Base-by-base conservation (phyloP, 139 green algal genomes). In the Auxenochlorella protothecoides region DNA sequence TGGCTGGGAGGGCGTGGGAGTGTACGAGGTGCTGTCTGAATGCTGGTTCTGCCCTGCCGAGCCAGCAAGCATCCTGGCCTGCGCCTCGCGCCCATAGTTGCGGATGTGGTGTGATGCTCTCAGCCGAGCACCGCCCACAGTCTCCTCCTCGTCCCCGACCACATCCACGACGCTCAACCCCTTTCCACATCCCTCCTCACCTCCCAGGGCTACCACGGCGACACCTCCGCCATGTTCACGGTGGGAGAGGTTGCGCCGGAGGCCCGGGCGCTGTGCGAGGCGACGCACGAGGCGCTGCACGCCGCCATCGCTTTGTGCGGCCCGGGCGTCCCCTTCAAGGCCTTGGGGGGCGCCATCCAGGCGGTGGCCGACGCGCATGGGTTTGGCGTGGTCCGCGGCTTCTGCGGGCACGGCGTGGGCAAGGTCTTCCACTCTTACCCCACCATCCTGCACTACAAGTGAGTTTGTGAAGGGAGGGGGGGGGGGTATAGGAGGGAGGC, bases 351-450 rank as follows among this genome's bases (percentile, higher is more conserved):
- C 7, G 83, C 83, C 8, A 96, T 97, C 66, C 75, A 92, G 55
- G 82, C 72, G 5, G 80, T 97, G n/a, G 92, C 89, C 3, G 81
- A 95, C 70, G 79, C 85, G 71, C 72, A 92, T 55, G 61, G 74
- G 54, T 88, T 84, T 55, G 85, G 82, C 6, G 81, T 96, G 6
- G 79, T 92, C 7, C 76, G 78, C 52, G 81, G 90, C 53, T 98
- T 96, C 79, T 86, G 97, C 54, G 93, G 94, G 2, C 94, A 98
- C 82, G 94, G 94, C n/a, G 91, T 98, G 10, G 95, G 95, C 16
- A 79, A 60, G 10, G 70, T 85, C 51, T 99, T 99, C 84, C 95
- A 99, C 78, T 85, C 84, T 2, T 81, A 80, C 3, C 95, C 95
- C 3, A 80, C 85, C 16, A 85, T 99, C 16, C 65, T 89, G 6